Base-by-base conservation (phyloP, 1,139 yeast species). In the Yamadazyma taylorii region DNA sequence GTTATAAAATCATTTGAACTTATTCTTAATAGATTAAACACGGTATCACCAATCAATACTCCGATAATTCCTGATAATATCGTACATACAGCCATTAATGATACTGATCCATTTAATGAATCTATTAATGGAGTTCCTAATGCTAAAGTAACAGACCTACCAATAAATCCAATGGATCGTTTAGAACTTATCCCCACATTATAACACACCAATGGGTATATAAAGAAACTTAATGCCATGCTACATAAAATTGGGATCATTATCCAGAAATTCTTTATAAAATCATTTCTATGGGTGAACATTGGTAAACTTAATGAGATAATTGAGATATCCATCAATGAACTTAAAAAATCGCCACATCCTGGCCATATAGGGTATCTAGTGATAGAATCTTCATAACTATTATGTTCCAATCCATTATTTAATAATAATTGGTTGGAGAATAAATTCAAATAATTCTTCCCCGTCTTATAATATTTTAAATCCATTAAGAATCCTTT, bases 121-220 rank as follows among this genome's bases (percentile, higher is more conserved):
- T 62, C 63, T 8, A 83, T 79, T 44, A 85, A 70, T 0, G 95
- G 95, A 1, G 86, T 75, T 0, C 94, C 94, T 37, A 85, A 65
- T 0, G 94, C 94, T 47, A 85, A 69, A 0, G 95, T 85, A n/a
- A 82, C 88, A 9, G 88, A 81, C 43, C 95, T 68, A 2, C 92
- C 92, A 7, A 85, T 81, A 55, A 84, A 85, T 1, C 92, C 94
- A 30, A 85, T 69, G 0, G 90, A 72, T 23, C 85, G 61, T 16
- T 66, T 60, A 0, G 84, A 53, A 4, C 80, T 68, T 8, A 85
- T 79, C 0, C 89, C 90, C 24, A 85, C 61, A 10, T 74, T 73
- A 54, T 76, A 74, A 50, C 89, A 79, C 9, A 83, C 51, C 2
- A 85, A 72, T 0, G 95, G 95, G 51, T 85, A 85, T 8, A 77